Conservation (phyloP, 768 basidiomycete species). For the Astraeus odoratus region DNA sequence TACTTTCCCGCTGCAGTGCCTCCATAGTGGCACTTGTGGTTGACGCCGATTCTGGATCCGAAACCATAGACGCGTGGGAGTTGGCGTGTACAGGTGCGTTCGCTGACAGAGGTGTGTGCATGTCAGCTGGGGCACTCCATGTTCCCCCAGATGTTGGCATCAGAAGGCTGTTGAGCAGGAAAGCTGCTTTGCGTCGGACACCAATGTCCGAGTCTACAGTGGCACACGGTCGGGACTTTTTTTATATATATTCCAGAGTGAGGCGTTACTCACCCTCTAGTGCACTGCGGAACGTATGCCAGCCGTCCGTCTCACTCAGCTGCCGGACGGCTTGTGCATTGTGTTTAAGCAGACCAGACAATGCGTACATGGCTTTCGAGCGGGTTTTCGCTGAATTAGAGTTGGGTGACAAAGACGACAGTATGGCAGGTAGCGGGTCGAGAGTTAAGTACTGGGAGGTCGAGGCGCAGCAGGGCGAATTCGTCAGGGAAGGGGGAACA, state of each 20-base stretch:
- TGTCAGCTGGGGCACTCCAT: conserved; percentile 1
- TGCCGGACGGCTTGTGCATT: conserved; percentile 56
- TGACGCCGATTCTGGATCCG: conserved; percentile 42
- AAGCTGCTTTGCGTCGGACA: conserved; percentile 72
- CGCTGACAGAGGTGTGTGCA: conserved; percentile 18
- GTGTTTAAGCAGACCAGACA: conserved; percentile 77
- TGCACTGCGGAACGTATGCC: conserved; percentile 51
- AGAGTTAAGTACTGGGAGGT: conserved; percentile 48
- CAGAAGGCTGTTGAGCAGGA: conserved; percentile 69
- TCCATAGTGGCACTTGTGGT: conserved; percentile 44
- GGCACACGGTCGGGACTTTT: conserved; percentile 1
- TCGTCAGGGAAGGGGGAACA: conserved; percentile 3
- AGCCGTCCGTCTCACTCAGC: conserved; percentile 50
- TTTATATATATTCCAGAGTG: not conserved
- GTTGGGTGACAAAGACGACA: conserved; percentile 53
- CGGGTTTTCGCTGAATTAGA: conserved; percentile 47
- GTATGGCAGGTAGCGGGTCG: conserved; percentile 59
- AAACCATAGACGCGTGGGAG: conserved; percentile 61
- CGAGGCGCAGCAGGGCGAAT: no score
- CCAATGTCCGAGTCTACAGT: conserved; percentile 64
- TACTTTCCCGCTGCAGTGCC: conserved; percentile 38
- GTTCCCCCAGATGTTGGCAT: conserved; percentile 33
- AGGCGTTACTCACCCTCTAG: conserved; percentile 46
- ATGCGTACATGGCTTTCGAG: conserved; percentile 76
- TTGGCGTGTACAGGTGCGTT: conserved; percentile 53